Evolutionary conservation across 495 filamentous ascomycete species (phyloP).

Genomic region (Zalerion maritima): DNA sequence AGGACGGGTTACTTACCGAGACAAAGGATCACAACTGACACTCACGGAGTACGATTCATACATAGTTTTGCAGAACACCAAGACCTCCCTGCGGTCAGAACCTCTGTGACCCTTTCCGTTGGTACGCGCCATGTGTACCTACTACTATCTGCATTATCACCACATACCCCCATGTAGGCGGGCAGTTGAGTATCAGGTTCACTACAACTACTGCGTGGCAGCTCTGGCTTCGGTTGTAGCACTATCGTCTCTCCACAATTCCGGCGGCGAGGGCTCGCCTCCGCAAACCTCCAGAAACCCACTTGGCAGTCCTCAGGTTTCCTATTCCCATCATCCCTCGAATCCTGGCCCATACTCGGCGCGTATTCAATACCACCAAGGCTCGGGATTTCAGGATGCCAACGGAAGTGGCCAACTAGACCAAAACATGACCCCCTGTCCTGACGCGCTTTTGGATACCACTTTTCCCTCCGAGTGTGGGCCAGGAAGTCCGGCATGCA

Average conservation of each 20-base stretch:
- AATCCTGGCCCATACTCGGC: conserved; percentile 1
- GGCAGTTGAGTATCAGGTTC: conserved; percentile 23
- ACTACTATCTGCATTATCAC: conserved; percentile 22
- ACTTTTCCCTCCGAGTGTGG: no score
- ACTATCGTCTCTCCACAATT: no score
- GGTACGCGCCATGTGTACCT: conserved; percentile 22
- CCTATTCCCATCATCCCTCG: neutral
- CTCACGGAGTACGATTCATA: no score
- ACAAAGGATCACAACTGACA: no score
- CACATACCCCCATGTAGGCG: conserved; percentile 23
- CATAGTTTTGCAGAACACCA: no score
- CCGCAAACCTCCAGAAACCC: neutral
- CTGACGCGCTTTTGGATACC: no score
- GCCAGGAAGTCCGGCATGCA: no score
- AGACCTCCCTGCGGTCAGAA: no score
- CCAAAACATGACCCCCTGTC: conserved; percentile 26
- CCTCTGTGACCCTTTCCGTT: no score
- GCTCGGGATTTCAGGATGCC: conserved; percentile 13
- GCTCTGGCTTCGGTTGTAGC: no score
- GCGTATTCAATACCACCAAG: conserved; percentile 8
- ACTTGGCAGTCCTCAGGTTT: neutral
- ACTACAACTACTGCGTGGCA: conserved; percentile 24
- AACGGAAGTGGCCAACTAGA: conserved; percentile 16
- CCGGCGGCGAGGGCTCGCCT: neutral
- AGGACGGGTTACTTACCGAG: no score